These are phyloP conservation scores for Plectranthus barbatus DNA, from an alignment of 257 asterid species.

Conservation along the genomic window DNA sequence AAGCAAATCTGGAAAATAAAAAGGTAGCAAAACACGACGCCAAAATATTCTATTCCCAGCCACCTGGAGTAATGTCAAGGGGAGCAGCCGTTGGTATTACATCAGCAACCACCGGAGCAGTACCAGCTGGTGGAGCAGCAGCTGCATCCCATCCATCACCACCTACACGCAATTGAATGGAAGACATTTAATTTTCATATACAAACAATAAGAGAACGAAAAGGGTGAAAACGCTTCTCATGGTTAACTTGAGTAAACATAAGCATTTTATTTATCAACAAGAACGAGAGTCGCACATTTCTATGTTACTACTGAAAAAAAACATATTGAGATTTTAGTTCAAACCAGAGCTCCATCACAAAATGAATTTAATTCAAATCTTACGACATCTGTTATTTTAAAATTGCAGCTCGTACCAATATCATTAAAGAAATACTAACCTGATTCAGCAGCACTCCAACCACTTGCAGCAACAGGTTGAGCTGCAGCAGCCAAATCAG, in stretches of 20 bases:
- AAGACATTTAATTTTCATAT: not conserved
- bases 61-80: not conserved
- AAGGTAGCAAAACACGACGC: not conserved
- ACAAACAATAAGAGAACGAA: not conserved
- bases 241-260: not conserved
- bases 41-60: not conserved
- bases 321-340: too few species aligned
- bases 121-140: not conserved
- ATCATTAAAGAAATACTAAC: constrained; percentile 11
- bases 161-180: not conserved
- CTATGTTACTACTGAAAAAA: too few species aligned
- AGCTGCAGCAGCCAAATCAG: constrained; percentile 14
- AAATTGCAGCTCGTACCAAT: not conserved
- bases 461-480: constrained; percentile 21
- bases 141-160: constrained; percentile 12
- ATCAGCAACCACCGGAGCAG: not conserved
- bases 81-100: not conserved
- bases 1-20: not conserved
- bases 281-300: too few species aligned
- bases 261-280: too few species aligned
- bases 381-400: too few species aligned
- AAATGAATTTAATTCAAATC: too few species aligned
- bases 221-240: not conserved
- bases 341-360: too few species aligned
- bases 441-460: constrained; percentile 31